Base-by-base conservation (phyloP, 2,329 filamentous ascomycete species). In the Colletotrichum zoysiae region DNA sequence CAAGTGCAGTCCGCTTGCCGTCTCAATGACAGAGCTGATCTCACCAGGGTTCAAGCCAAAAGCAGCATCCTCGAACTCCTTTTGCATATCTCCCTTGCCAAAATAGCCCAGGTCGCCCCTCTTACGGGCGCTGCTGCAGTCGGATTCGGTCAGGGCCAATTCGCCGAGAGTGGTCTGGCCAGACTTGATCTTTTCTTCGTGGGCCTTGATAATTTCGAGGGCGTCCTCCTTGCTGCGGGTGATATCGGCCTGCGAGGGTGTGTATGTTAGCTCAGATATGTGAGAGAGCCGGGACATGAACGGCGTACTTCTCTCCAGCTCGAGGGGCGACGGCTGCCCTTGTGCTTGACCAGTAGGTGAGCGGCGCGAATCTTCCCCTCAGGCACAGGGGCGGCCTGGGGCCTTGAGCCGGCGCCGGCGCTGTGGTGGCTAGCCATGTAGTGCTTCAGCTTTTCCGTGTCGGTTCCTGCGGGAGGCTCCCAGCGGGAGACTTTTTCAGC, bases 51-150 rank as follows among this genome's bases (percentile, higher is more conserved):
- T 89, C 67, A 99, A 86, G n/a, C 89, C 91, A 84, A 99, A 99
- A 1, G 96, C 93, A 5, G 95, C 95, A 68, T 98, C 94, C 84
- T 99, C 96, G 79, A 99, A 99, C 83, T 98, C 95, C 85, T 95
- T 95, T 82, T 99, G 96, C 96, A 99, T 99, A 78, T 98, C 95
- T 38, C 95, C 94, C 78, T 89, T 91, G 67, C 94, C 95, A 82
- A 99, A 99, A 83, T 95, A 97, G 26, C 96, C 96, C 84, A 99
- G 85, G 81, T 99, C 96, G 69, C 96, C 96, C 76, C 91, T 90
- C 88, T 98, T 99, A 77, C 95, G 90, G 40, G 96, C 95, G 77
- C 95, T 98, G 82, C 93, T 97, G 85, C 95, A 98, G 84, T 99
- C 96, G 20, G 94, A 97, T 84, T 98, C 96, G 55, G 90, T 93